Conservation (phyloP, 805 yeast species). For the Dipodascopsis uninucleata region DNA sequence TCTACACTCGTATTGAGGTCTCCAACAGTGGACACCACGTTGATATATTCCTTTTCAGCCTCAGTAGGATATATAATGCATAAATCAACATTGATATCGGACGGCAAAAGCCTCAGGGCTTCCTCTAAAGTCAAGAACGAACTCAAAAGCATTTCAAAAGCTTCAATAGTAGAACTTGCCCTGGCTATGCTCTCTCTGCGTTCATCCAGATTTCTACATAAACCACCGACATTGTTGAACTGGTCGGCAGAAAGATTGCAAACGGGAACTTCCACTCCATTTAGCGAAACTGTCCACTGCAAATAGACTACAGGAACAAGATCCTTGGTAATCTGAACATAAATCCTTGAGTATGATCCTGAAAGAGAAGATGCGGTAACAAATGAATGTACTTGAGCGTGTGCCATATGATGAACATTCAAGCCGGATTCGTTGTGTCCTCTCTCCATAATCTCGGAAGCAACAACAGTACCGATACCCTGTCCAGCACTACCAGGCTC, state of each 20-base stretch:
- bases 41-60: slow-evolving; percentile 36
- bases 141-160: slow-evolving; percentile 29
- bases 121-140: slow-evolving; percentile 58
- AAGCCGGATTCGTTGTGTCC: not conserved
- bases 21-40: slow-evolving; percentile 16
- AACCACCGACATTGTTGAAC: slow-evolving; percentile 14
- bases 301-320: slow-evolving; percentile 85
- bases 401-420: slow-evolving; percentile 12
- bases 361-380: slow-evolving; percentile 88
- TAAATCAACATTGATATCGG: slow-evolving; percentile 61
- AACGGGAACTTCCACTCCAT: slow-evolving; percentile 52
- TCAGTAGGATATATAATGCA: slow-evolving; percentile 75
- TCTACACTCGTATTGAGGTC: slow-evolving; percentile 76
- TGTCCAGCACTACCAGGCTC: slow-evolving; percentile 24
- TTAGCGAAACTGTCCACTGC: slow-evolving; percentile 27
- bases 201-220: slow-evolving; percentile 1
- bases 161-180: slow-evolving; percentile 24
- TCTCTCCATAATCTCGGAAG: not conserved
- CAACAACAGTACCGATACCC: slow-evolving; percentile 3
- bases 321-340: slow-evolving; percentile 71
- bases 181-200: slow-evolving; percentile 1
- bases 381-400: slow-evolving; percentile 51
- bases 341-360: slow-evolving; percentile 71
- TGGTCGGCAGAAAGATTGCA: slow-evolving; percentile 49
- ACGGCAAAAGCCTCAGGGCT: slow-evolving; percentile 54